Evolutionary conservation across 2,329 filamentous ascomycete species (phyloP), one percentile per base, ranked within the genome.

Genomic region (Diaporthe caulivora): DNA sequence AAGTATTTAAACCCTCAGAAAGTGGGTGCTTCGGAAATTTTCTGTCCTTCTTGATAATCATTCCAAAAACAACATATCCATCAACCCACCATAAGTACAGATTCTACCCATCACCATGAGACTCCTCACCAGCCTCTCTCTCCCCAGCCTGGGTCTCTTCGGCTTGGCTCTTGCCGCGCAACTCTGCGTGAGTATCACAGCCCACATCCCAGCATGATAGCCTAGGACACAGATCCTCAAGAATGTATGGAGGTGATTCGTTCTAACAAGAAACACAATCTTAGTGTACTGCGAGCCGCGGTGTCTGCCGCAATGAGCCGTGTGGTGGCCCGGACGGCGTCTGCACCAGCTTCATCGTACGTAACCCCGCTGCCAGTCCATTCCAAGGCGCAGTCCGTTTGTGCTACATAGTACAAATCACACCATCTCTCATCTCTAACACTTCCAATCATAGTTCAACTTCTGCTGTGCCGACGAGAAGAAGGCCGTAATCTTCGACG

Each of bases 381-480:
- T 44, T 34, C 11, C 44, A 18, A 1, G 8, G 34, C n/a, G 37
- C 13, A 3, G 11, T 53, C 24, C 60, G 17, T 34, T 37, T n/a
- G 2, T 24, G 44, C 24, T 18, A 1, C 17, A 1, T 1, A 8
- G 51, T 1, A 9, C 7, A 34, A 1, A 51, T 10, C n/a, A 7
- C 44, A 51, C 15, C 0, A 10, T 17, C n/a, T 31, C 21, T 3
- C 8, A 13, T 51, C 21, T 1, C 62, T 65, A 40, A 65, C 10
- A 6, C 13, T 51, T 7, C 15, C 29, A 18, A 65, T 26, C 1
- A 34, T 24, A 65, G 62, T 65, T 51, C 44, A 65, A n/a, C 29
- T 51, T 29, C 44, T 65, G 62, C 13, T 65, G 62, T 18, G 42
- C 60, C 44, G 60, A 65, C 21, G 29, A 51, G 17, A 51, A 65